A percentile compares a stretch with the other conserved stretches of the same genome.
Evolutionary conservation across 441 rosid species (phyloP).

Genomic region (Geranium incanum): DNA sequence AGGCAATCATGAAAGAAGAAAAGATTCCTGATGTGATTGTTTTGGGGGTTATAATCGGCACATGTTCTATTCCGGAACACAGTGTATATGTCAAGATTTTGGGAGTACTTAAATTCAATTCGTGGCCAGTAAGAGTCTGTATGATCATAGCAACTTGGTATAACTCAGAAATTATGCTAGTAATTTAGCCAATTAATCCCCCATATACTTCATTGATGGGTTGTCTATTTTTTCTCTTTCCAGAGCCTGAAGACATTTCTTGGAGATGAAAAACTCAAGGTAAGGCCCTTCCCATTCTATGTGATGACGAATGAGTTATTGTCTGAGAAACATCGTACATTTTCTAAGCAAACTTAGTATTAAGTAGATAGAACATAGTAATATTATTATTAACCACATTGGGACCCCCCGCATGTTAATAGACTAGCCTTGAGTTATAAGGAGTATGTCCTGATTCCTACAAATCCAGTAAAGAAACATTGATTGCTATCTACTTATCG

Average conservation of each 20-base stretch:
- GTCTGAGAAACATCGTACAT: neutral
- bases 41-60: no score
- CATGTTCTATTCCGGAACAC: no score
- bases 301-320: neutral
- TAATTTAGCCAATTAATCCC: neutral
- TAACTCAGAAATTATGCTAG: neutral
- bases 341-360: neutral
- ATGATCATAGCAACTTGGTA: no score
- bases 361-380: neutral
- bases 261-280: constrained; percentile 86
- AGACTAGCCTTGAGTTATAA: neutral
- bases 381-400: neutral
- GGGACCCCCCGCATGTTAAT: neutral
- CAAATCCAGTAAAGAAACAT: neutral
- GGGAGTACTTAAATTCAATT: no score
- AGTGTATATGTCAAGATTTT: no score
- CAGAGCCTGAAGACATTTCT: constrained; percentile 84
- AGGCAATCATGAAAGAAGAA: no score
- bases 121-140: no score
- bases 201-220: constrained; percentile 16
- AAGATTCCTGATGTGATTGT: no score
- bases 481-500: no score
- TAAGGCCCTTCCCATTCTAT: constrained; percentile 22
- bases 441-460: neutral
- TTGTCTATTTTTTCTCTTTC: constrained; percentile 18